phyloP scores from a whole-genome alignment of 345 rosid genomes.

The Conringia planisiliqua region DNA sequence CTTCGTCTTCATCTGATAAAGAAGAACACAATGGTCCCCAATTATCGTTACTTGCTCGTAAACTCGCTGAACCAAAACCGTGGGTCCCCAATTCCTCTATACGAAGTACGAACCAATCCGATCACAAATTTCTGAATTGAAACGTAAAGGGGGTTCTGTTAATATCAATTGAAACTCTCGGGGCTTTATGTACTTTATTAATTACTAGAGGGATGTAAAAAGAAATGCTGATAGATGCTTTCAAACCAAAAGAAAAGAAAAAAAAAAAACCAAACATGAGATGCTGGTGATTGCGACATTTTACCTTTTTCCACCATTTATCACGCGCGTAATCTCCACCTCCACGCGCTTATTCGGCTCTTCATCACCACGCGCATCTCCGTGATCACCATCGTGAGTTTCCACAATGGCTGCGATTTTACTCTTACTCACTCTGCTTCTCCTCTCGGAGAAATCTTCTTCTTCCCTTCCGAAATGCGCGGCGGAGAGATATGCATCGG shows the following conservation, averaged over 20 bases:
- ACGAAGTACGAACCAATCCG: background rate
- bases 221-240: background rate
- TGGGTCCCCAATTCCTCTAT: background rate
- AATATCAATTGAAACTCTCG: rapidly evolving
- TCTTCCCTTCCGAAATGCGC: background rate
- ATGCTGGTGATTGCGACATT: background rate
- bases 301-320: background rate
- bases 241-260: background rate
- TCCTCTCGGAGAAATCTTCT: background rate
- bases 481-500: slow-evolving; percentile 31
- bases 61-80: background rate
- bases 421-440: background rate
- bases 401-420: background rate
- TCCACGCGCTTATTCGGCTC: background rate
- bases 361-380: background rate
- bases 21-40: slow-evolving; percentile 9
- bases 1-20: too few relatives aligned
- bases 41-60: background rate
- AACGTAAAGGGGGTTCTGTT: background rate
- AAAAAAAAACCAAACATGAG: background rate
- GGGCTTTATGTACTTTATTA: background rate
- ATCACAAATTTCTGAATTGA: background rate
- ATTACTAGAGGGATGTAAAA: background rate
- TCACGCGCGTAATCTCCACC: slow-evolving; percentile 3
- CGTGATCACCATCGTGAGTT: background rate